Conservation (phyloP, 2,329 filamentous ascomycete genomes). For the Neofusicoccum ribis region DNA sequence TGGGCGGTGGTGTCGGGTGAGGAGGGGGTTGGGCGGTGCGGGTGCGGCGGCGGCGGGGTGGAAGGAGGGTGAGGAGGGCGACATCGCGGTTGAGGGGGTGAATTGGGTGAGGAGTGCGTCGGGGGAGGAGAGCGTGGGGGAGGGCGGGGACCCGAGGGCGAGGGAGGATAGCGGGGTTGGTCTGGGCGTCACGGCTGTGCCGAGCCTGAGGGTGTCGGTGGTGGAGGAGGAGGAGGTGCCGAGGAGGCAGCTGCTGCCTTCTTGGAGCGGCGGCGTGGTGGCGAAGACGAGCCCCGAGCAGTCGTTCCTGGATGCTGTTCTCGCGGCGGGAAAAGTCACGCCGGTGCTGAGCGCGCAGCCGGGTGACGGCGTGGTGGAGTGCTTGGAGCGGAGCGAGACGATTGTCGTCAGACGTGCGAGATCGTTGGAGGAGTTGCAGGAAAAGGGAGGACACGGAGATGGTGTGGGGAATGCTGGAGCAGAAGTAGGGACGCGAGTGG, state of each 20-base stretch:
- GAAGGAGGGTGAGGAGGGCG: not conserved
- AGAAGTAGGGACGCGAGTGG: not conserved
- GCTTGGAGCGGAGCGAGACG: not conserved
- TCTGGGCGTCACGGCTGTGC: not conserved
- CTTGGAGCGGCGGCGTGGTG: not conserved
- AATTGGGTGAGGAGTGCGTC: conserved; percentile 12
- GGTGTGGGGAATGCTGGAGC: not conserved
- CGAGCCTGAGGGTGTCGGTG: too few species aligned
- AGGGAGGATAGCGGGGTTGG: conserved; percentile 5
- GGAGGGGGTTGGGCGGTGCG: not conserved
- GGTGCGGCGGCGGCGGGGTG: not conserved
- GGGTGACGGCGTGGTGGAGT: not conserved
- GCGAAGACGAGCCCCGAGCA: not conserved
- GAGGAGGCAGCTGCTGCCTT: not conserved
- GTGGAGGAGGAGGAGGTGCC: not conserved
- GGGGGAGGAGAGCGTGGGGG: conserved; percentile 21
- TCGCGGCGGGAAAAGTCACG: conserved; percentile 5
- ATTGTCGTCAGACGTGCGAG: not conserved
- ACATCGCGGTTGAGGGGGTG: conserved; percentile 21
- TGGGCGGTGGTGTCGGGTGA: conserved; percentile 10
- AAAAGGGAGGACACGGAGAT: not conserved
- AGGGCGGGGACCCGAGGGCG: conserved; percentile 1
- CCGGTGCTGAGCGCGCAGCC: not conserved
- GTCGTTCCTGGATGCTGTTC: conserved; percentile 11
- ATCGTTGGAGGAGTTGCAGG: not conserved